Conservation (phyloP, 2,329 filamentous ascomycete genomes). For the Pseudocercospora vitis region DNA sequence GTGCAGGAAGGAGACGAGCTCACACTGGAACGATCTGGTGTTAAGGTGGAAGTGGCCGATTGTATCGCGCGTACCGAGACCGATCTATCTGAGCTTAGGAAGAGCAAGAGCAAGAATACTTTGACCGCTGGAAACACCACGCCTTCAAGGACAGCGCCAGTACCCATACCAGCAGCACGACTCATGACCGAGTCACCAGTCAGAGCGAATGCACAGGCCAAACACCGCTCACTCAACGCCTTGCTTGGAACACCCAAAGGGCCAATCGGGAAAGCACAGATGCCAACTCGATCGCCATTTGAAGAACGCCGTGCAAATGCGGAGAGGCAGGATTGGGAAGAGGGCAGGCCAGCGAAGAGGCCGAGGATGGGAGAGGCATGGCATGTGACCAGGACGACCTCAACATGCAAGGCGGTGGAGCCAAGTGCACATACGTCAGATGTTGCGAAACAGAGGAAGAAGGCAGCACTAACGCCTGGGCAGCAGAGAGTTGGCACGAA, state of each 20-base stretch:
- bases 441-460: slow-evolving; percentile 27
- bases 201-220: slow-evolving; percentile 42
- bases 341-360: slow-evolving; percentile 43
- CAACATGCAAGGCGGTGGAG: slow-evolving; percentile 10
- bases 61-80: slow-evolving; percentile 71
- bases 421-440: slow-evolving; percentile 32
- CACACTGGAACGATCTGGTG: slow-evolving; percentile 69
- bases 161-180: slow-evolving; percentile 16
- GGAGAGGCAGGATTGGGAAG: slow-evolving; percentile 36
- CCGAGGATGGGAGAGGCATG: slow-evolving; percentile 35
- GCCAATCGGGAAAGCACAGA: slow-evolving; percentile 60
- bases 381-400: slow-evolving; percentile 25
- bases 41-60: slow-evolving; percentile 79
- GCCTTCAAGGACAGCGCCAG: slow-evolving; percentile 23
- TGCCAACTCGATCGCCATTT: slow-evolving; percentile 64
- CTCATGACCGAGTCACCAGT: slow-evolving; percentile 13
- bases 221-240: slow-evolving; percentile 61
- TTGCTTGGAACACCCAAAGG: slow-evolving; percentile 66
- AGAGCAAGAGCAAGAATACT: slow-evolving; percentile 59
- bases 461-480: slow-evolving; percentile 14
- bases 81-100: slow-evolving; percentile 72
- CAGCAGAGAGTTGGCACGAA: slow-evolving; percentile 31
- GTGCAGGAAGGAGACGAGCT: slow-evolving; percentile 81
- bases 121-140: not conserved
- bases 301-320: slow-evolving; percentile 52